Evolutionary conservation across 441 rosid species (phyloP), one percentile per base, ranked within the genome.

Genomic region (Erysimum cheiri): DNA sequence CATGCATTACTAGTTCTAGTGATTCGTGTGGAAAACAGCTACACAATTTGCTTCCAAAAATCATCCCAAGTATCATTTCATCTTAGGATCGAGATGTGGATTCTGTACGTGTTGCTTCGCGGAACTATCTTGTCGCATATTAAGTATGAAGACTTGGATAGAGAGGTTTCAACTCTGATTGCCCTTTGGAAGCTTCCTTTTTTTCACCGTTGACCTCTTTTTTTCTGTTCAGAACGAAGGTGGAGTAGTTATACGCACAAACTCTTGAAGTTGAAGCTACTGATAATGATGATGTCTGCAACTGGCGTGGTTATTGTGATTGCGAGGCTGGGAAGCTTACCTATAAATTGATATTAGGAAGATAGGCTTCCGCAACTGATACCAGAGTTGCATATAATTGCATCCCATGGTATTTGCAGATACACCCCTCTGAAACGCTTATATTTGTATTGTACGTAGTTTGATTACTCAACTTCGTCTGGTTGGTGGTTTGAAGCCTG

Each of bases 41-140:
- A 43, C 70, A 81, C 71, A 78, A 65, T 61, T 65, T 95, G 83
- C 99, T 95, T 73, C 85, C 85, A 3, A 95, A 89, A 85, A 84
- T 95, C 73, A 84, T 90, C 72, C 94, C 96, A 41, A 88, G 94
- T 78, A 87, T 87, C 65, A 64, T 77, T 72, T 74, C 78, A 41
- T 50, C 70, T 17, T 79, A 77, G 67, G 59, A 65, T 43, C 37
- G 19, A 41, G 63, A 40, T 57, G 67, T 58, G 66, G 24, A 40
- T 62, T 47, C 29, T 57, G 78, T 41, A 57, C 39, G 56, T 57
- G 47, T 47, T 75, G 61, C 70, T 56, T 57, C 40, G 54, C 60
- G 14, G 58, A 55, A 39, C 26, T 44, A 63, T 52, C 44, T 49
- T n/a, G 35, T 48, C 17, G 60, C 41, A 46, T 39, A 60, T 9